Percentiles rank a stretch among this genome's conserved stretches.
Conservation (phyloP, 2,329 filamentous ascomycete species). For the Fusarium algeriense region DNA sequence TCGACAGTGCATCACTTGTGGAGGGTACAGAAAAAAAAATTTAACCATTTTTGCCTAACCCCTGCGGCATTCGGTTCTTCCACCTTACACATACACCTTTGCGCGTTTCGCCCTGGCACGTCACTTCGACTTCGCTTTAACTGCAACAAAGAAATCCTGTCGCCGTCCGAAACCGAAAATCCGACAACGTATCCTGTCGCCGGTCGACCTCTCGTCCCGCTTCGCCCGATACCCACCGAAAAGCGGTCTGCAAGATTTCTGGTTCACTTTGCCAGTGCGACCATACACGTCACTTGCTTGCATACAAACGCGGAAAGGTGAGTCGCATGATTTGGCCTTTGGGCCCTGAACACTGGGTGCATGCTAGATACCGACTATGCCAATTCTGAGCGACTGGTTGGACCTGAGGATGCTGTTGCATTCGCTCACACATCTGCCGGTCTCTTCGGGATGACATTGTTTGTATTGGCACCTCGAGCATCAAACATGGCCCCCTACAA, state of each 20-base stretch:
- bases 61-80: conserved; percentile 23
- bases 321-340: conserved; percentile 33
- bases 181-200: conserved; percentile 42
- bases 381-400: conserved; percentile 13
- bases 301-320: conserved; percentile 39
- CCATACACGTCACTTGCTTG: conserved; percentile 42
- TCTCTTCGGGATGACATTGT: conserved; percentile 4
- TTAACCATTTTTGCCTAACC: conserved; percentile 27
- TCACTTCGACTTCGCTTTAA: conserved; percentile 14
- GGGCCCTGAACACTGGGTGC: conserved; percentile 19
- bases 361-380: conserved; percentile 20
- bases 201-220: conserved; percentile 42
- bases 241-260: conserved; percentile 33
- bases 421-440: conserved; percentile 19
- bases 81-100: conserved; percentile 18
- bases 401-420: conserved; percentile 14
- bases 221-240: conserved; percentile 19
- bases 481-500: conserved; percentile 5
- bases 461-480: conserved; percentile 12
- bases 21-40: conserved; percentile 31
- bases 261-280: conserved; percentile 30
- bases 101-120: conserved; percentile 16
- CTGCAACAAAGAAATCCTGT: conserved; percentile 23
- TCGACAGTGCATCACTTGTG: conserved; percentile 30
- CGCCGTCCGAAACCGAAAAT: conserved; percentile 10